phyloP scores from a whole-genome alignment of 805 yeast genomes.

The Suhomyces sp. region DNA sequence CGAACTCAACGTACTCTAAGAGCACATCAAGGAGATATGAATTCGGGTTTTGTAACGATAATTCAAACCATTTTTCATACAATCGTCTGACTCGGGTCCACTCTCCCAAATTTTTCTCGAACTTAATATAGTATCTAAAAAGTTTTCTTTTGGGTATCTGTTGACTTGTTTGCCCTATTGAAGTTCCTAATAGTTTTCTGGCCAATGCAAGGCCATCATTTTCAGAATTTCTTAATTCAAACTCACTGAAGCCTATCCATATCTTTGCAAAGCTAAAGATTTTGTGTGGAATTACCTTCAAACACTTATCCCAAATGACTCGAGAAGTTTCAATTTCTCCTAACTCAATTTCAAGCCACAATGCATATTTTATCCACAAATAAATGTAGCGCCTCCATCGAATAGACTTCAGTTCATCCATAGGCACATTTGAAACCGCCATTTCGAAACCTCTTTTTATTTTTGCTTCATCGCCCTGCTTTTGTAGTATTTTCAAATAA shows the following conservation, averaged over 20 bases:
- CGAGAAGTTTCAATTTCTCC: slow-evolving; percentile 49
- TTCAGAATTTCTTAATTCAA: slow-evolving; percentile 59
- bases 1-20: slow-evolving; percentile 67
- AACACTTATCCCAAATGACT: slow-evolving; percentile 47
- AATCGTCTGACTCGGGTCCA: slow-evolving; percentile 77
- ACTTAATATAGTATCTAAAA: slow-evolving; percentile 59
- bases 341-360: slow-evolving; percentile 55
- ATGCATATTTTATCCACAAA: slow-evolving; percentile 67
- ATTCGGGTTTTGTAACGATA: slow-evolving; percentile 14
- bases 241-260: slow-evolving; percentile 72
- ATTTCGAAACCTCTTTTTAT: slow-evolving; percentile 40
- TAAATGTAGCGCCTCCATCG: slow-evolving; percentile 70
- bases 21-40: slow-evolving; percentile 39
- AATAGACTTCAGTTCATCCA: slow-evolving; percentile 24
- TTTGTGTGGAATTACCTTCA: slow-evolving; percentile 55
- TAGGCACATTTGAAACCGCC: slow-evolving; percentile 44
- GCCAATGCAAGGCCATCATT: slow-evolving; percentile 45
- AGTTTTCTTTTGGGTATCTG: slow-evolving; percentile 56
- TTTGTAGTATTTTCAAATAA: slow-evolving; percentile 53
- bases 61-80: slow-evolving; percentile 64
- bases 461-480: slow-evolving; percentile 19
- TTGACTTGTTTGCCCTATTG: slow-evolving; percentile 53
- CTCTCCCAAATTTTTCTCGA: slow-evolving; percentile 71
- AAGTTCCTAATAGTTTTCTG: slow-evolving; percentile 67
- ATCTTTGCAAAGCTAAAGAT: slow-evolving; percentile 65